Evolutionary conservation across 2,329 filamentous ascomycete genomes (phyloP).

Genomic region (Botryotinia narcissicola): DNA sequence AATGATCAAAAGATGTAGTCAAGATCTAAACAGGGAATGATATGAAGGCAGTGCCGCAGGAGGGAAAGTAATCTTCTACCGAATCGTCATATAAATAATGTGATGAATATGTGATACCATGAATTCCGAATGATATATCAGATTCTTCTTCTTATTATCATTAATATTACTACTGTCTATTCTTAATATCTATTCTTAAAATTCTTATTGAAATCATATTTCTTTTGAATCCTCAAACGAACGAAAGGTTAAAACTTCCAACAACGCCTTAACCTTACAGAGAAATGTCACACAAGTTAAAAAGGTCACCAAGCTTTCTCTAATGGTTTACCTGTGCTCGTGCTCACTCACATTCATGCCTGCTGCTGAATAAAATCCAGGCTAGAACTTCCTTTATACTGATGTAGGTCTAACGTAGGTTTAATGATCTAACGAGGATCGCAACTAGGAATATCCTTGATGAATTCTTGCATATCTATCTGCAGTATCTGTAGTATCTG

Average conservation of each 20-base stretch:
- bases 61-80: not conserved
- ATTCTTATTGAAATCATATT: not conserved
- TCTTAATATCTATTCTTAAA: not conserved
- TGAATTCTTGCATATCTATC: not conserved
- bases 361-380: not conserved
- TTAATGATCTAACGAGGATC: not conserved
- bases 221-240: not conserved
- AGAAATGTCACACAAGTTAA: not conserved
- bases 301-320: not conserved
- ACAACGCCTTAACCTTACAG: not conserved
- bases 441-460: not conserved
- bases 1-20: not conserved
- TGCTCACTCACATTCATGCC: not conserved
- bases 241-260: not conserved
- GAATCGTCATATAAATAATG: not conserved
- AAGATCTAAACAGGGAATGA: not conserved
- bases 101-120: not conserved
- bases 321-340: not conserved
- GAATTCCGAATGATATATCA: not conserved
- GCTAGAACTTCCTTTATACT: not conserved
- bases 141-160: not conserved
- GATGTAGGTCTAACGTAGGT: not conserved
- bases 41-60: not conserved
- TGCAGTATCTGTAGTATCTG: not conserved
- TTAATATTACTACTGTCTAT: not conserved